A percentile compares a stretch with the other conserved stretches of the same genome.
These are phyloP conservation scores for Hansenula sp. DNA, from an alignment of 1,139 yeast species.

Conservation along the genomic window DNA sequence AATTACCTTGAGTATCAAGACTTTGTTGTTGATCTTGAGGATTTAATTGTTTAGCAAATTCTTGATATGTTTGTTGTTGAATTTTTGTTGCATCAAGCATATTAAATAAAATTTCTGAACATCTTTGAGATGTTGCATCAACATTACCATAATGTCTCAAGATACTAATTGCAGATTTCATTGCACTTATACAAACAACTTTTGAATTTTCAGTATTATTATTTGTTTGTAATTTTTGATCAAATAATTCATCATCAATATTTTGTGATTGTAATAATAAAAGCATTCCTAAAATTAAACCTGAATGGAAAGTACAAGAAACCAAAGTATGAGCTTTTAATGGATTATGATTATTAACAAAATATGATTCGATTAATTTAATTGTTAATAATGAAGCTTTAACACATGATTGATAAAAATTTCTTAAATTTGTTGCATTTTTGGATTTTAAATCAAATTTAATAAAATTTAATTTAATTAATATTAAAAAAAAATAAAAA, in stretches of 20 bases:
- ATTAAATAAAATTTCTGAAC: constrained; percentile 17
- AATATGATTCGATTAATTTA: constrained; percentile 28
- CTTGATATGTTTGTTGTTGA: constrained; percentile 1
- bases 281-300: constrained; percentile 24
- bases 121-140: constrained; percentile 22
- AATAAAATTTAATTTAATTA: constrained; percentile 20
- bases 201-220: constrained; percentile 10
- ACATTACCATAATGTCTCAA: constrained; percentile 21
- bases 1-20: background rate
- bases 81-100: constrained; percentile 16
- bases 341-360: constrained; percentile 27
- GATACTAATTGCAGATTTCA: constrained; percentile 21
- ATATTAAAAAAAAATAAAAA: constrained; percentile 35
- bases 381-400: constrained; percentile 35
- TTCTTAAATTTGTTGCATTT: constrained; percentile 16
- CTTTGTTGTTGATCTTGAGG: background rate
- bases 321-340: constrained; percentile 27
- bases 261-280: constrained; percentile 16
- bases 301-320: constrained; percentile 26
- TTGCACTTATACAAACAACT: constrained; percentile 14
- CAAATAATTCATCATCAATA: constrained; percentile 17
- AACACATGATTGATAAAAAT: constrained; percentile 33
- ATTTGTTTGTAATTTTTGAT: constrained; percentile 2
- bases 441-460: constrained; percentile 13
- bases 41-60: background rate